Evolutionary conservation across 2,329 filamentous ascomycete genomes (phyloP).

Genomic region (Trematosphaeria pertusa): DNA sequence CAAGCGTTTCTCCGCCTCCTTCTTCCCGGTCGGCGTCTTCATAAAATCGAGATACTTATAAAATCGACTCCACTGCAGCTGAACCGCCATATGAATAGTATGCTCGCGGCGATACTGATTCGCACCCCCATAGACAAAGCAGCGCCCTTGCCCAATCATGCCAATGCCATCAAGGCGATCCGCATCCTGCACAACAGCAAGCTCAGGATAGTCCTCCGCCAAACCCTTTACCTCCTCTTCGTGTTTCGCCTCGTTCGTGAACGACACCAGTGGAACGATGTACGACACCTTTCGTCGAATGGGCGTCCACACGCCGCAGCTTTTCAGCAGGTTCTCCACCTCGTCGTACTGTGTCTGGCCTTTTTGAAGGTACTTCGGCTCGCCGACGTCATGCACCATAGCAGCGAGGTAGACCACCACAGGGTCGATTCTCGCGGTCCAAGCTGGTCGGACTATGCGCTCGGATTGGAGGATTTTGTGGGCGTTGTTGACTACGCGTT

Average conservation of each 20-base stretch:
- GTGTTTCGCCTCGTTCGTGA: slow-evolving; percentile 71
- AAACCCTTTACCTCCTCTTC: slow-evolving; percentile 62
- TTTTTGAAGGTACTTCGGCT: slow-evolving; percentile 72
- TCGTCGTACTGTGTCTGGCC: slow-evolving; percentile 59
- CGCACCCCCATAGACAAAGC: slow-evolving; percentile 73
- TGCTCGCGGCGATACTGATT: slow-evolving; percentile 59
- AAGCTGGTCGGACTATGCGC: slow-evolving; percentile 36
- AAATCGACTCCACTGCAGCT: slow-evolving; percentile 19
- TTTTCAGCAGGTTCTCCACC: slow-evolving; percentile 61
- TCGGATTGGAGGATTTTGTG: slow-evolving; percentile 66
- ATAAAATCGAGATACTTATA: slow-evolving; percentile 17
- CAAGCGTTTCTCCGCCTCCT: slow-evolving; percentile 22
- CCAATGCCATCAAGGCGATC: slow-evolving; percentile 88
- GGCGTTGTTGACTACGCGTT: slow-evolving; percentile 74
- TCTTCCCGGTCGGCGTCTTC: slow-evolving; percentile 27
- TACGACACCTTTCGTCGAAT: slow-evolving; percentile 72
- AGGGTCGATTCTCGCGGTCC: slow-evolving; percentile 52
- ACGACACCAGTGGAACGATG: slow-evolving; percentile 79
- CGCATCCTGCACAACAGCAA: slow-evolving; percentile 87
- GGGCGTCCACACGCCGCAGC: slow-evolving; percentile 61
- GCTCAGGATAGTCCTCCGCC: slow-evolving; percentile 66
- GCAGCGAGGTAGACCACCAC: slow-evolving; percentile 71
- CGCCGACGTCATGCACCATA: slow-evolving; percentile 75
- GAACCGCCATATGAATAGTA: slow-evolving; percentile 31
- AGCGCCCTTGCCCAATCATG: slow-evolving; percentile 78